Evolutionary conservation across 2,329 filamentous ascomycete species (phyloP).

Genomic region (Pseudogymnoascus sp.): DNA sequence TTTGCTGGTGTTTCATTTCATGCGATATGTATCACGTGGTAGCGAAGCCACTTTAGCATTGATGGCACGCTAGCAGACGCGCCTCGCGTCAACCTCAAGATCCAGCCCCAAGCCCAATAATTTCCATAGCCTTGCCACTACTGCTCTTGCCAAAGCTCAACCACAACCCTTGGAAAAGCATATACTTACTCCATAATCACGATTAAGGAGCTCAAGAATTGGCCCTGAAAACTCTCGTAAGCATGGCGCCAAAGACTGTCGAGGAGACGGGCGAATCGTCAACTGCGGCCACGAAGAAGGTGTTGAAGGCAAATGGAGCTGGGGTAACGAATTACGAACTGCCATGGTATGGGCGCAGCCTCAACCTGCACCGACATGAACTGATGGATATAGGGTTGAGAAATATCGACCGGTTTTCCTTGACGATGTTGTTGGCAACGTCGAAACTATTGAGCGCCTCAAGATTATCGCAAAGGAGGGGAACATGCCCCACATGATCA

Average conservation of each 20-base stretch:
- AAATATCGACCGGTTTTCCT: conserved; percentile 94
- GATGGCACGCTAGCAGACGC: conserved; percentile 8
- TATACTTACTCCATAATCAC: neutral
- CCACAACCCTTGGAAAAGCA: neutral
- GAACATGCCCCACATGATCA: conserved; percentile 99
- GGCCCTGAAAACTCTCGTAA: neutral
- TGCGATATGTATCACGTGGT: neutral
- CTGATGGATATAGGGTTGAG: conserved; percentile 63
- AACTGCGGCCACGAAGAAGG: conserved; percentile 48
- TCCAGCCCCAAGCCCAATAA: conserved; percentile 4
- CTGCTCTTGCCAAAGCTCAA: neutral
- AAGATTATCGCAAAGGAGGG: conserved; percentile 98
- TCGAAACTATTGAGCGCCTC: conserved; percentile 90
- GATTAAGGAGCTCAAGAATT: neutral
- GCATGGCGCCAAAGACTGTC: conserved; percentile 9
- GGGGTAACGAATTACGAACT: conserved; percentile 58
- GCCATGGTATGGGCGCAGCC: conserved; percentile 52
- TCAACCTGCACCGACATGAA: conserved; percentile 17
- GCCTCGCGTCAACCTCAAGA: conserved; percentile 9
- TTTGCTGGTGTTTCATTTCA: conserved; percentile 2
- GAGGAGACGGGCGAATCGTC: conserved; percentile 48
- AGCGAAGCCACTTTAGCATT: conserved; percentile 3
- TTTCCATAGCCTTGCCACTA: neutral
- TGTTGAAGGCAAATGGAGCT: conserved; percentile 41
- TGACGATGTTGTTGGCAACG: conserved; percentile 95